Base-by-base conservation (phyloP, 139 green algal species). In the Chlamydomonas schloesseri region DNA sequence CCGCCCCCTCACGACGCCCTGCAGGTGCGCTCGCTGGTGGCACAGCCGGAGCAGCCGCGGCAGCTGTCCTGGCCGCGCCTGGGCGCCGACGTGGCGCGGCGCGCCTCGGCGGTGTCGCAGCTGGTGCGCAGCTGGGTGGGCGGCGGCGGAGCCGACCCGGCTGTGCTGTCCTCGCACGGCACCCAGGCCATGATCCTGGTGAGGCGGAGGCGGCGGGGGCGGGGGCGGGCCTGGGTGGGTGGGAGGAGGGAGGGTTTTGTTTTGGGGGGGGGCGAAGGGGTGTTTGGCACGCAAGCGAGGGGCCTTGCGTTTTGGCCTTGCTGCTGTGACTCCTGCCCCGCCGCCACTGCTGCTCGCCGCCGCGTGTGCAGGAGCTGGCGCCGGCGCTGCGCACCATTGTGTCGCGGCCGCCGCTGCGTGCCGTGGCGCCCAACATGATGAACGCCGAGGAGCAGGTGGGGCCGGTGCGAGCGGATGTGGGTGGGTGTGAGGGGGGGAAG, bases 381-480 rank as follows among this genome's bases (percentile, higher is more conserved):
- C 95, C 95, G 15, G 84, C 81, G 20, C 87, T 98, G 55, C 77
- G 94, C 76, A 46, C 65, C 24, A 58, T 95, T 15, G 71, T 94
- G 53, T 87, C 90, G 28, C 75, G 76, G 21, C 90, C 86, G n/a
- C 26, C 60, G n/a, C 37, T 95, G 34, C 88, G 94, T 24, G 85
- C 93, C 9, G 88, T 97, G 23, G 94, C 92, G 0, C 87, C 82
- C 42, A 89, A 96, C 87, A 88, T 97, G 64, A 88, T 96, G 74
- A 93, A 71, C 0, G 46, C 77, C 0, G 72, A 82, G 14, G 93
- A 98, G 88, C 82, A 82, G 42, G 42, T 50, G 42, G 6, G 42
- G 42, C n/a, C n/a, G n/a, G n/a, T n/a, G n/a, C n/a, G n/a, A n/a
- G n/a, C n/a, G n/a, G n/a, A n/a, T n/a, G n/a, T n/a, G n/a, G n/a